A percentile compares a stretch with the other conserved stretches of the same genome.
Conservation (phyloP, 2,329 filamentous ascomycete genomes). For the Neopestalotiopsis sp. region DNA sequence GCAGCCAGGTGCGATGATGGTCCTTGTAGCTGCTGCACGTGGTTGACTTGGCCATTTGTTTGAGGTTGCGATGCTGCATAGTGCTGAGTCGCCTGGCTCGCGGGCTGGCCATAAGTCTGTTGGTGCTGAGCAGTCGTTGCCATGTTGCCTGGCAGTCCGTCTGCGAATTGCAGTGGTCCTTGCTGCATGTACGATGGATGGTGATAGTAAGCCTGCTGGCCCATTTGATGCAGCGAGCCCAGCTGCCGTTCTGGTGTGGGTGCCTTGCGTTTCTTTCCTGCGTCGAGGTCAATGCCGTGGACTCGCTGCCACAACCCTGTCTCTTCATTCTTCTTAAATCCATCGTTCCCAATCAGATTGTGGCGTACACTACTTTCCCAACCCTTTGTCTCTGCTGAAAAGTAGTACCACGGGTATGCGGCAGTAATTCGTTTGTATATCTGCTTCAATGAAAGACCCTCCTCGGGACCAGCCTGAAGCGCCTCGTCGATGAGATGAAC, state of each 20-base stretch:
- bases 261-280: constrained; percentile 65
- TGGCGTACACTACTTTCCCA: constrained; percentile 71
- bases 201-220: constrained; percentile 36
- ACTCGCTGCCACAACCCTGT: constrained; percentile 64
- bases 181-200: constrained; percentile 34
- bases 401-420: constrained; percentile 65
- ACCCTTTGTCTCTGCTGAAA: constrained; percentile 66
- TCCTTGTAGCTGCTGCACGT: constrained; percentile 13
- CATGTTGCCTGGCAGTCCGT: constrained; percentile 26
- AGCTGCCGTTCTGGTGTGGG: constrained; percentile 54
- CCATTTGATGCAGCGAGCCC: constrained; percentile 34
- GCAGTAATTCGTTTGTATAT: constrained; percentile 67
- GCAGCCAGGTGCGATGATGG: constrained; percentile 36
- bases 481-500: constrained; percentile 66
- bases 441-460: constrained; percentile 64
- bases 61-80: constrained; percentile 16
- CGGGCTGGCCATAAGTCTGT: constrained; percentile 26
- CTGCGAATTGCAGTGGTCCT: constrained; percentile 27
- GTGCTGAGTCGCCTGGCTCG: constrained; percentile 28
- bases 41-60: constrained; percentile 3
- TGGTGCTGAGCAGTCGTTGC: constrained; percentile 29
- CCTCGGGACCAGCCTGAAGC: constrained; percentile 56
- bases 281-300: constrained; percentile 63
- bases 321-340: constrained; percentile 63
- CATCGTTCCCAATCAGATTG: constrained; percentile 67